A percentile compares a stretch with the other conserved stretches of the same genome.
These are phyloP conservation scores for Melampsora larici-populina DNA, from an alignment of 1,284 basidiomycete genomes.

Conservation along the genomic window DNA sequence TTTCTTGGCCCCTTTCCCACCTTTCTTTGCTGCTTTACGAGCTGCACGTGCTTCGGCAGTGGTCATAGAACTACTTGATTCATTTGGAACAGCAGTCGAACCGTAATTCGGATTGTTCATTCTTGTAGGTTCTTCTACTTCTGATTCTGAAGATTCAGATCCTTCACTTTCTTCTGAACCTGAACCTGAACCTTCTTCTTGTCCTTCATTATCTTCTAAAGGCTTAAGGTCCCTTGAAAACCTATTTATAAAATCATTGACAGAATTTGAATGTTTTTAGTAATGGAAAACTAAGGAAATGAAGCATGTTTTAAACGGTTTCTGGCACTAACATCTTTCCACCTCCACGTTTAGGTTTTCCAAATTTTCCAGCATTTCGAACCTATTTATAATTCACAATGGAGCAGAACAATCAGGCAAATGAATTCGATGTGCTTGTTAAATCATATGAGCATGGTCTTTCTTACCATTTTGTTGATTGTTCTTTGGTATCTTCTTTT, in stretches of 20 bases:
- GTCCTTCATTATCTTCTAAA: background rate
- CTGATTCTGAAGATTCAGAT: constrained; percentile 10
- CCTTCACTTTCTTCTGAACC: constrained; percentile 1
- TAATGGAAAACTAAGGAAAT: background rate
- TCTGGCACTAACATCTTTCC: constrained; percentile 15
- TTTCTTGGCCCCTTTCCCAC: constrained; percentile 46
- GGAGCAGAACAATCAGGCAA: too few relatives aligned
- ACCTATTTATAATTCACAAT: background rate
- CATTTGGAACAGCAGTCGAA: background rate
- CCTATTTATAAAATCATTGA: background rate
- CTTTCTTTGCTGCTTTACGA: constrained; percentile 38
- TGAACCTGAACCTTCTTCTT: constrained; percentile 21
- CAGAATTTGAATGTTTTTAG: background rate
- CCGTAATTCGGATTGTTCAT: constrained; percentile 11
- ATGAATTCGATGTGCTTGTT: too few relatives aligned
- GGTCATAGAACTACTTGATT: background rate
- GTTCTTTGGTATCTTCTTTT: too few relatives aligned
- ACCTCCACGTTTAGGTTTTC: constrained; percentile 41
- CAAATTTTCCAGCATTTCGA: constrained; percentile 41
- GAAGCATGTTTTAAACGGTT: background rate
- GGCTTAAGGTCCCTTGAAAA: constrained; percentile 10
- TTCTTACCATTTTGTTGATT: too few relatives aligned
- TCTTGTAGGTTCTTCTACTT: background rate
- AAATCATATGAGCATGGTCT: too few relatives aligned
- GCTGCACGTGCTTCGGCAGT: constrained; percentile 19